Percentiles rank a stretch among this genome's conserved stretches.
Conservation (phyloP, 345 rosid genomes). For the Erodium maritimum region DNA sequence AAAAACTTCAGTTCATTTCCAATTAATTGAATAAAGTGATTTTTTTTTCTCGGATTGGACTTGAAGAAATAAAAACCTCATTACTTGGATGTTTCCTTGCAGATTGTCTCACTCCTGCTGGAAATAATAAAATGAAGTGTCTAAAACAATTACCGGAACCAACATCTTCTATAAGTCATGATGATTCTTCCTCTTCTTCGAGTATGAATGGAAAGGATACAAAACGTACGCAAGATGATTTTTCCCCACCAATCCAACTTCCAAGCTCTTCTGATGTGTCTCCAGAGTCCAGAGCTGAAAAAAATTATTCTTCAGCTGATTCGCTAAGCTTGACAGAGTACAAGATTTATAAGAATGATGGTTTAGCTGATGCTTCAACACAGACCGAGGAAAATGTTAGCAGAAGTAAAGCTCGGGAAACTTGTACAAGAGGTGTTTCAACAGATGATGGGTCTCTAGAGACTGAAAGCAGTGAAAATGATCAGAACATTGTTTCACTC, state of each 20-base stretch:
- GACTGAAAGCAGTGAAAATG: slow-evolving; percentile 21
- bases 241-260: slow-evolving; percentile 49
- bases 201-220: slow-evolving; percentile 57
- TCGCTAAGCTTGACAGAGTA: slow-evolving; percentile 70
- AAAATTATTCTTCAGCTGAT: slow-evolving; percentile 57
- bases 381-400: slow-evolving; percentile 71
- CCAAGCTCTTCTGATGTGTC: slow-evolving; percentile 50
- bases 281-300: slow-evolving; percentile 53
- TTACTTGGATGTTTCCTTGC: slow-evolving; percentile 9
- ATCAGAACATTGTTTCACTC: slow-evolving; percentile 24
- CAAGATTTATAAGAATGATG: slow-evolving; percentile 52
- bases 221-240: slow-evolving; percentile 57
- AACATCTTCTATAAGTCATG: slow-evolving; percentile 61
- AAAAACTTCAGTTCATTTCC: too few relatives aligned
- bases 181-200: slow-evolving; percentile 72
- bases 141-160: slow-evolving; percentile 66
- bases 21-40: too few relatives aligned
- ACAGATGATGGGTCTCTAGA: slow-evolving; percentile 60
- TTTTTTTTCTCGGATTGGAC: too few relatives aligned
- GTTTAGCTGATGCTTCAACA: slow-evolving; percentile 78
- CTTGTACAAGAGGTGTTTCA: slow-evolving; percentile 81
- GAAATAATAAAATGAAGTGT: slow-evolving; percentile 20
- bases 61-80: too few relatives aligned
- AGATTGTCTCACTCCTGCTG: slow-evolving; percentile 43
- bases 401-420: slow-evolving; percentile 36